A percentile compares a stretch with the other conserved stretches of the same genome.
These are phyloP conservation scores for Lachancea sp. DNA, from an alignment of 805 yeast species.

Conservation along the genomic window DNA sequence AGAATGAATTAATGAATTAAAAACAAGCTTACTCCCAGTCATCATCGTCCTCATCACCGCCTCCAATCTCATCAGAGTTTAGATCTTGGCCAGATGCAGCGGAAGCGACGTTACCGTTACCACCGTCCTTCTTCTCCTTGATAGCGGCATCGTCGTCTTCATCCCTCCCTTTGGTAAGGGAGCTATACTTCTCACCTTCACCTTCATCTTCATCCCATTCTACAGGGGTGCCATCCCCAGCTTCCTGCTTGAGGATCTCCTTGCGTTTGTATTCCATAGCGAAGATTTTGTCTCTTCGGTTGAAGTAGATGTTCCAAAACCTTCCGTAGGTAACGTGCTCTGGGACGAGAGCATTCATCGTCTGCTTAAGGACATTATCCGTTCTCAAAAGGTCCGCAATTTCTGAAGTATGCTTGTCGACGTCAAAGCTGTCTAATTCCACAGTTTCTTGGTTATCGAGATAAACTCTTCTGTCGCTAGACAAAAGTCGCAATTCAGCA, in stretches of 20 bases:
- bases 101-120: too few species aligned
- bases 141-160: conserved; percentile 8
- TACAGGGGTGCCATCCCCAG: conserved; percentile 28
- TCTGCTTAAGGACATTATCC: conserved; percentile 45
- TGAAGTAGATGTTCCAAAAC: conserved; percentile 75
- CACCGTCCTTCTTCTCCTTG: conserved; percentile 1
- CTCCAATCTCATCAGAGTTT: conserved; percentile 23
- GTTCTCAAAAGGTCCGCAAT: conserved; percentile 42
- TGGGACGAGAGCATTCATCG: conserved; percentile 66
- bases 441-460: conserved; percentile 22
- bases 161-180: background rate
- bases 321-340: conserved; percentile 46
- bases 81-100: too few species aligned
- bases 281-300: conserved; percentile 44
- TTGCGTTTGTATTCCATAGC: conserved; percentile 62
- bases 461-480: conserved; percentile 44
- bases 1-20: conserved; percentile 6
- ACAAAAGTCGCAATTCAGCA: conserved; percentile 52
- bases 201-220: conserved; percentile 37
- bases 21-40: conserved; percentile 49
- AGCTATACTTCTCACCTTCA: conserved; percentile 12
- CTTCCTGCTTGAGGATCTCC: conserved; percentile 42
- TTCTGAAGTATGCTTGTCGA: conserved; percentile 44
- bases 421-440: conserved; percentile 33
- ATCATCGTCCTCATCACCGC: conserved; percentile 44